Percentiles rank a stretch among this genome's conserved stretches.
These are phyloP conservation scores for Capronia coronata DNA, from an alignment of 2,329 filamentous ascomycete species.

Conservation along the genomic window DNA sequence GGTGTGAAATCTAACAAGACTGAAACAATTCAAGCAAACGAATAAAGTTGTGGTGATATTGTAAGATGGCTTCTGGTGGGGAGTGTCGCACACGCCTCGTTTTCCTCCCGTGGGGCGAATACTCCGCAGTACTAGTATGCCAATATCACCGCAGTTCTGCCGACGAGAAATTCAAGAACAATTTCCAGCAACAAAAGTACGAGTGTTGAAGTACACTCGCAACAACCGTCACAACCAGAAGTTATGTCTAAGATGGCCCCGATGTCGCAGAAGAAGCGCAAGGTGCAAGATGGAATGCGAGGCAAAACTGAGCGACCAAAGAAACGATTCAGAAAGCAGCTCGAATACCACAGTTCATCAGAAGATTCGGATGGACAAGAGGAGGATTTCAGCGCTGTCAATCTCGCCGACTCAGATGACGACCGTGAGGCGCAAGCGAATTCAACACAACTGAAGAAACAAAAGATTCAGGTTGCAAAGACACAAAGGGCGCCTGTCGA, in stretches of 20 bases:
- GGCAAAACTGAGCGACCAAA: conserved; percentile 47
- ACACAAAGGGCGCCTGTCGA: conserved; percentile 29
- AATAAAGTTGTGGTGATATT: not conserved
- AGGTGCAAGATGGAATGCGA: conserved; percentile 54
- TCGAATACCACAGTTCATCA: conserved; percentile 58
- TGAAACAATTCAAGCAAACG: not conserved
- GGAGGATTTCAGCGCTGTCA: conserved; percentile 46
- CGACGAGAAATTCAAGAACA: conserved; percentile 17
- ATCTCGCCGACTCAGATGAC: conserved; percentile 44
- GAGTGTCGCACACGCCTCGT: too few relatives aligned
- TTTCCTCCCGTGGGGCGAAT: not conserved
- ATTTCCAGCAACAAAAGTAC: conserved; percentile 3
- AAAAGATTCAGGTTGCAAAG: conserved; percentile 21
- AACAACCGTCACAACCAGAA: not conserved
- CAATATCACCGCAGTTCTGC: conserved; percentile 13
- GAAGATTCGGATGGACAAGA: conserved; percentile 46
- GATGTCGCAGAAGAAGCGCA: conserved; percentile 47
- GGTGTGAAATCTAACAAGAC: not conserved
- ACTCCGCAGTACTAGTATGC: conserved; percentile 2
- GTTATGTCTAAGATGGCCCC: conserved; percentile 34
- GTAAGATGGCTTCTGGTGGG: too few relatives aligned
- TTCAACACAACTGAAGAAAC: conserved; percentile 25
- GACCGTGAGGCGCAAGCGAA: conserved; percentile 27
- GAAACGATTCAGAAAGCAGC: conserved; percentile 58
- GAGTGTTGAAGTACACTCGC: not conserved